phyloP scores from a whole-genome alignment of 2,329 filamentous ascomycete genomes.

The Pseudocercospora cruenta region DNA sequence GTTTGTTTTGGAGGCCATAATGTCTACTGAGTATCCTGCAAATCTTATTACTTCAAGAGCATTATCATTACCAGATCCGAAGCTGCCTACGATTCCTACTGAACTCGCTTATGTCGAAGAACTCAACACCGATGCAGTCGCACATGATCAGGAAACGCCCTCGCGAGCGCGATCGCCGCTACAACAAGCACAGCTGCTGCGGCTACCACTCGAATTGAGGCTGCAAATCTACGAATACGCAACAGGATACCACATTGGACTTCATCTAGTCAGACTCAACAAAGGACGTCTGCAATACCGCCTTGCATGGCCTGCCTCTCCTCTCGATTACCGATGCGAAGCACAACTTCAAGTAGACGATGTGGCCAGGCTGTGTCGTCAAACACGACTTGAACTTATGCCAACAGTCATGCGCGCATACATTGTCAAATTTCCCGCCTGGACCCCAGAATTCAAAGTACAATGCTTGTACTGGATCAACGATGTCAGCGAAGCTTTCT shows the following conservation, averaged over 20 bases:
- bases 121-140: background rate
- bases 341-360: slow-evolving; percentile 22
- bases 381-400: slow-evolving; percentile 19
- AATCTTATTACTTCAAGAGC: background rate
- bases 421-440: slow-evolving; percentile 27
- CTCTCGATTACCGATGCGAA: slow-evolving; percentile 11
- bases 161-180: background rate
- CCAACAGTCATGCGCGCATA: slow-evolving; percentile 15
- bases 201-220: slow-evolving; percentile 22
- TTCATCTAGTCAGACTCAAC: slow-evolving; percentile 7
- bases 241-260: slow-evolving; percentile 7
- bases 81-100: background rate
- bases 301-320: slow-evolving; percentile 16
- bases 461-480: slow-evolving; percentile 25
- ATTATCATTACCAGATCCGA: background rate
- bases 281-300: slow-evolving; percentile 14
- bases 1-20: background rate
- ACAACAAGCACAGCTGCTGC: slow-evolving; percentile 2
- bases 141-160: background rate
- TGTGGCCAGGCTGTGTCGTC: slow-evolving; percentile 9
- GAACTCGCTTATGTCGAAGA: background rate
- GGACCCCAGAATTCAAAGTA: slow-evolving; percentile 24
- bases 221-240: slow-evolving; percentile 21
- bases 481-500: slow-evolving; percentile 18
- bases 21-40: background rate